Evolutionary conservation across 2,329 filamentous ascomycete species (phyloP).

Genomic region (Cladophialophora bantiana): DNA sequence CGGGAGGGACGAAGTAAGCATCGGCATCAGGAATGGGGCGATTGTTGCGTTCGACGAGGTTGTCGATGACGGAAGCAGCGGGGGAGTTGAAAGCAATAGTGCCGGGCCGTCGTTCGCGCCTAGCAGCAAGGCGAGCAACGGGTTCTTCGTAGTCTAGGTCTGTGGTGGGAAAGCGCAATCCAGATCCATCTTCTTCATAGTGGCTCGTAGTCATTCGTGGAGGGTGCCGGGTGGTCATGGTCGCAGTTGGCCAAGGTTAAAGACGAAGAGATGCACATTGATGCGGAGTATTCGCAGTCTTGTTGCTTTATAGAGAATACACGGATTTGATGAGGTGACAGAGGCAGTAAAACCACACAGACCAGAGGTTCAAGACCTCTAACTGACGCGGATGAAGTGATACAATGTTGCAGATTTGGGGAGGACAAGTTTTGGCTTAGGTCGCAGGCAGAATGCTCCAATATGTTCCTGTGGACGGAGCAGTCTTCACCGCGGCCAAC

Average conservation of each 20-base stretch:
- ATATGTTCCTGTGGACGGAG: no score
- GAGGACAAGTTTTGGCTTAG: background rate
- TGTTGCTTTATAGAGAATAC: background rate
- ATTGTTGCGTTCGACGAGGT: background rate
- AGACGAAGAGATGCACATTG: background rate
- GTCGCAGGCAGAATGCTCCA: background rate
- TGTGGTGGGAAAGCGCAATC: background rate
- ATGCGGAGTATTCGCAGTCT: background rate
- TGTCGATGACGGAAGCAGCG: background rate
- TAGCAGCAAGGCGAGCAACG: background rate
- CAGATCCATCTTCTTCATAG: slow-evolving; percentile 11
- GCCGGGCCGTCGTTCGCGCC: no score
- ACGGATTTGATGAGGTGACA: background rate
- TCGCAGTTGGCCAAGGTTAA: background rate
- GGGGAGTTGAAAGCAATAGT: no score
- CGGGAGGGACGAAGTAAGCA: background rate
- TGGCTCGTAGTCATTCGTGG: slow-evolving; percentile 7
- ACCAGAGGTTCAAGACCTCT: background rate
- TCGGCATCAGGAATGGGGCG: background rate
- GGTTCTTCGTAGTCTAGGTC: background rate
- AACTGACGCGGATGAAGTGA: background rate
- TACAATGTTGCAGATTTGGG: background rate
- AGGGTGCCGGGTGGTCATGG: slow-evolving; percentile 29
- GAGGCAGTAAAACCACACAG: background rate
- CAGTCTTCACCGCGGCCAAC: background rate